Evolutionary conservation across 1,284 basidiomycete species (phyloP).

Genomic region (Pseudozyma hubeiensis): DNA sequence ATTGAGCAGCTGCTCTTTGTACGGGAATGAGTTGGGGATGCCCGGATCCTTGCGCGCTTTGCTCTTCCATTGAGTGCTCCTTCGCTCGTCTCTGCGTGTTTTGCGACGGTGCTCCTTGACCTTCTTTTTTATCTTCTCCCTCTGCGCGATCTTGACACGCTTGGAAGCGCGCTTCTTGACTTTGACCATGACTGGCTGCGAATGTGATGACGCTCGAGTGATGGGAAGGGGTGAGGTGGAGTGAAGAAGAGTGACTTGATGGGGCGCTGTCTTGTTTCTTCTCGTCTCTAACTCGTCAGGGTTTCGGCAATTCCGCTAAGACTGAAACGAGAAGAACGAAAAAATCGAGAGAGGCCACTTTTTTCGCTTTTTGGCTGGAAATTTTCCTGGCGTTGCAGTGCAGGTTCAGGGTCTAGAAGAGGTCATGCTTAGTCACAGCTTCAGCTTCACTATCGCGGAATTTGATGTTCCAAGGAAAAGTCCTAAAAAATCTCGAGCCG

Average conservation of each 20-base stretch:
- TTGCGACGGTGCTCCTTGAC: slow-evolving; percentile 67
- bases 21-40: slow-evolving; percentile 96
- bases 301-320: neutral
- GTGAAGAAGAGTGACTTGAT: neutral
- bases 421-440: slow-evolving; percentile 33
- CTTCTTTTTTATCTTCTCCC: slow-evolving; percentile 66
- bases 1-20: slow-evolving; percentile 94
- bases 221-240: neutral
- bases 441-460: neutral
- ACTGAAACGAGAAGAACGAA: neutral
- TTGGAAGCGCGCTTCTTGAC: slow-evolving; percentile 64
- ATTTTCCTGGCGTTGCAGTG: slow-evolving; percentile 7
- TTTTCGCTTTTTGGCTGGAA: slow-evolving; percentile 12
- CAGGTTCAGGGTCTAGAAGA: neutral
- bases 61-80: slow-evolving; percentile 82
- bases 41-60: slow-evolving; percentile 85
- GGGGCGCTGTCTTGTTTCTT: neutral
- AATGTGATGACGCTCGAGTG: neutral
- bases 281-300: neutral
- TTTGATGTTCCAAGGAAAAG: neutral
- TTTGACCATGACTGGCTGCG: slow-evolving; percentile 45
- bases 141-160: slow-evolving; percentile 61
- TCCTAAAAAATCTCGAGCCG: slow-evolving; percentile 1
- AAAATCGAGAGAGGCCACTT: neutral
- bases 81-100: slow-evolving; percentile 78